Evolutionary conservation across 2,329 filamentous ascomycete species (phyloP), one percentile per base, ranked within the genome.

Genomic region (Sarocladium kiliense): DNA sequence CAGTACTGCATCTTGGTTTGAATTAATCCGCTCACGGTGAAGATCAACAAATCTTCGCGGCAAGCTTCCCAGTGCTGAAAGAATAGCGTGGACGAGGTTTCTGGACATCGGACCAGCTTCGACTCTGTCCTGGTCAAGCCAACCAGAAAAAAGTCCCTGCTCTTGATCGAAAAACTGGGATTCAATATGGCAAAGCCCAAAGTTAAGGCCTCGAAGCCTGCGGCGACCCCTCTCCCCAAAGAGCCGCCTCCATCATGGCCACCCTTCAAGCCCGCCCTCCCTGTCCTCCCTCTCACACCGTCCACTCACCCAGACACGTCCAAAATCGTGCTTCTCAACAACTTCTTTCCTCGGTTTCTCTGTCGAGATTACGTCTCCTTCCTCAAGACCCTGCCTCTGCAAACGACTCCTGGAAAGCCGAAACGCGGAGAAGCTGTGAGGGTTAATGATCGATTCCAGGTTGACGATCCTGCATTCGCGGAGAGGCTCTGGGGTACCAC

Each of bases 401-500:
- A 80, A 44, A 95, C 90, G 1, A 96, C 90, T 0, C 90, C 90
- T 0, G 84, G 84, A 0, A 85, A 84, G 58, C 90, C 90, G 1
- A 93, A 89, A 68, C 85, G 84, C 58, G 90, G 89, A 49, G 86
- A 94, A 55, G 91, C 91, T 1, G 80, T 90, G 7, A 80, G 93
- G 34, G 88, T 96, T 47, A 97, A 97, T 67, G 93, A 97, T 67
- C 84, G 93, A 11, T 96, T 88, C 63, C 90, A 96, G 71, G 75
- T 96, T 19, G 76, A 91, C 26, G 92, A 97, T 71, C 71, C 81
- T 26, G 69, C 60, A 0, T 96, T 97, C 68, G 89, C 92, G 0
- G 77, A 84, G 63, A 76, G 80, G 55, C 70, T 97, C 14, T 97
- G 92, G 91, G 77, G 79, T 44, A 78, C 82, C 58, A 96, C 91